Conservation (phyloP, 2,329 filamentous ascomycete genomes). For the Coniochaeta sp. region DNA sequence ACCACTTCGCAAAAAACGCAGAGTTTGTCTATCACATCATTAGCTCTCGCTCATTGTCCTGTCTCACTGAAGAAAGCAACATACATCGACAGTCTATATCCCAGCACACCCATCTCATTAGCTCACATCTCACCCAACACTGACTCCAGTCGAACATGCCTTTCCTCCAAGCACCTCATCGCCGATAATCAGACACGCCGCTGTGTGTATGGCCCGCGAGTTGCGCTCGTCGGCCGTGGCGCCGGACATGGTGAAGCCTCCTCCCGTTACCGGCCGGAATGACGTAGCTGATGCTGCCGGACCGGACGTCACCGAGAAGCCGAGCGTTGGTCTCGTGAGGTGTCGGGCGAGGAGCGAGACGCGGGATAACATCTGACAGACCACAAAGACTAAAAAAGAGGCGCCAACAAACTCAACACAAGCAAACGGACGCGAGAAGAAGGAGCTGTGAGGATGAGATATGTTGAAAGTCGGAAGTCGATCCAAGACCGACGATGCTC, state of each 20-base stretch:
- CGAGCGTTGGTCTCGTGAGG: slow-evolving; percentile 45
- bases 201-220: slow-evolving; percentile 72
- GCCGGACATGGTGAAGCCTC: slow-evolving; percentile 34
- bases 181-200: slow-evolving; percentile 91
- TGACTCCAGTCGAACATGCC: slow-evolving; percentile 39
- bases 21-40: slow-evolving; percentile 49
- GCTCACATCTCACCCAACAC: not conserved
- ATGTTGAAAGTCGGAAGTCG: not conserved
- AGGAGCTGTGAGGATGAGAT: no score
- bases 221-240: slow-evolving; percentile 46
- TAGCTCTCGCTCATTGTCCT: not conserved
- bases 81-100: slow-evolving; percentile 7
- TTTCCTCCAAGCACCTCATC: slow-evolving; percentile 95
- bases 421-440: no score
- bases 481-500: not conserved
- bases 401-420: no score
- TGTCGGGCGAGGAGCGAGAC: slow-evolving; percentile 69
- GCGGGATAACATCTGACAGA: slow-evolving; percentile 64
- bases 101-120: not conserved
- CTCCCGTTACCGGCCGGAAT: not conserved
- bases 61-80: not conserved
- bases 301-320: slow-evolving; percentile 31
- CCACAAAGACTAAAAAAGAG: not conserved
- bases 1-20: slow-evolving; percentile 57
- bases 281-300: slow-evolving; percentile 10